Conservation (phyloP, 1,284 basidiomycete genomes). For the Microbotryum scabiosae region DNA sequence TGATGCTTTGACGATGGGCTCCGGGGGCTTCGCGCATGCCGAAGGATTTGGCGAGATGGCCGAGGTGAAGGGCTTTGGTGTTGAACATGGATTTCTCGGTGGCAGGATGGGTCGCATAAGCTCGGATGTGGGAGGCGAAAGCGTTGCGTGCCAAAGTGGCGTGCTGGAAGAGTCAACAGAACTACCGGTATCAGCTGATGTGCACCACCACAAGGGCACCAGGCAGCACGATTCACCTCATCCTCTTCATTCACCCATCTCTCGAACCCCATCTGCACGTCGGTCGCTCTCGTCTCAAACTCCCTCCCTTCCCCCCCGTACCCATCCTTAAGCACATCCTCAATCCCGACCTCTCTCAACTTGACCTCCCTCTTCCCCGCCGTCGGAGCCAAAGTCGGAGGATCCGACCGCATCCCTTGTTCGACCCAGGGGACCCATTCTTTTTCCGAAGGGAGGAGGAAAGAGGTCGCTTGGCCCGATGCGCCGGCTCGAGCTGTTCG, state of each 20-base stretch:
- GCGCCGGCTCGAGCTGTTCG: constrained; percentile 91
- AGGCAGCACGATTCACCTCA: constrained; percentile 49
- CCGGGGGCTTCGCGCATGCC: constrained; percentile 83
- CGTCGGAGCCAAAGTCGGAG: constrained; percentile 37
- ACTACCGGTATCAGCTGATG: too few species aligned
- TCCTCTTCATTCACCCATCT: constrained; percentile 76
- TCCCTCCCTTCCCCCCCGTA: constrained; percentile 70
- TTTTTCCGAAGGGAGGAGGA: constrained; percentile 75
- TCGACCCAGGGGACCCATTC: constrained; percentile 86
- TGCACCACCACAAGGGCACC: too few species aligned
- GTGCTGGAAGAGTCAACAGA: constrained; percentile 49
- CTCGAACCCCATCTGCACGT: constrained; percentile 91
- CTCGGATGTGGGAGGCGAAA: constrained; percentile 85
- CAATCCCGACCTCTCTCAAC: constrained; percentile 56
- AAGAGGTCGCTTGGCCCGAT: constrained; percentile 81
- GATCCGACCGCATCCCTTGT: constrained; percentile 54
- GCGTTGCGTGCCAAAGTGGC: constrained; percentile 69
- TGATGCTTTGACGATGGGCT: not conserved
- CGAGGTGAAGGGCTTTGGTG: constrained; percentile 83
- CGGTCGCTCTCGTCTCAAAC: constrained; percentile 84
- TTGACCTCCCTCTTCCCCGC: constrained; percentile 43
- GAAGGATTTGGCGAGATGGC: constrained; percentile 94
- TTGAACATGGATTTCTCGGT: constrained; percentile 95
- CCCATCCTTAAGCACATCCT: constrained; percentile 64
- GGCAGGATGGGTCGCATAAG: constrained; percentile 93